These are phyloP conservation scores for Vitis vinifera DNA, from an alignment of 164 flowering plant genomes.

Conservation along the genomic window DNA sequence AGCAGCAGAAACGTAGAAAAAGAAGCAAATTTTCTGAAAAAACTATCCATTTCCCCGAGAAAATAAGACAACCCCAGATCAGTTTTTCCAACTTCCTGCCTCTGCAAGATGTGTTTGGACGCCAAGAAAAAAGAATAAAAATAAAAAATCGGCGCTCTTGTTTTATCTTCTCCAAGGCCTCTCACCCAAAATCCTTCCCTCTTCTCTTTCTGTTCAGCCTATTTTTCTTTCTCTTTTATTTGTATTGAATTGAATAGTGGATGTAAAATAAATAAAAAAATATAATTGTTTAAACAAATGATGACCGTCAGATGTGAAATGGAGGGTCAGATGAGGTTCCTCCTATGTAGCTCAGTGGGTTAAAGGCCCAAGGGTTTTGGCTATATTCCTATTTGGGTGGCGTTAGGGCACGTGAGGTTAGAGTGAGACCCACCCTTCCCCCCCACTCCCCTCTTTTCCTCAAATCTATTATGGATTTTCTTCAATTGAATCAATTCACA, in stretches of 20 bases:
- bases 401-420: too few species aligned
- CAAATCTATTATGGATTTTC: too few species aligned
- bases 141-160: neutral
- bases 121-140: neutral
- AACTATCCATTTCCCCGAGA: neutral
- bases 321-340: constrained; percentile 27
- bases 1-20: neutral
- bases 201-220: neutral
- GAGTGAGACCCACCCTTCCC: too few species aligned
- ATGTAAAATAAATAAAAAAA: neutral
- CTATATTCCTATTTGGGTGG: too few species aligned
- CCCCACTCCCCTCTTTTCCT: too few species aligned
- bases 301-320: constrained; percentile 11
- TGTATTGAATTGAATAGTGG: neutral
- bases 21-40: neutral
- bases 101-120: neutral
- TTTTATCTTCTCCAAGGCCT: neutral
- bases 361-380: too few species aligned
- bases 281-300: neutral
- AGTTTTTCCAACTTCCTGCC: neutral
- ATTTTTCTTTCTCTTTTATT: neutral
- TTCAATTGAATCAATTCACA: too few species aligned
- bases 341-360: neutral
- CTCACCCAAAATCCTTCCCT: neutral
- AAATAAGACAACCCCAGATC: neutral